A percentile compares a stretch with the other conserved stretches of the same genome.
Evolutionary conservation across 1,284 basidiomycete genomes (phyloP).

Genomic region (Ustilago nuda): DNA sequence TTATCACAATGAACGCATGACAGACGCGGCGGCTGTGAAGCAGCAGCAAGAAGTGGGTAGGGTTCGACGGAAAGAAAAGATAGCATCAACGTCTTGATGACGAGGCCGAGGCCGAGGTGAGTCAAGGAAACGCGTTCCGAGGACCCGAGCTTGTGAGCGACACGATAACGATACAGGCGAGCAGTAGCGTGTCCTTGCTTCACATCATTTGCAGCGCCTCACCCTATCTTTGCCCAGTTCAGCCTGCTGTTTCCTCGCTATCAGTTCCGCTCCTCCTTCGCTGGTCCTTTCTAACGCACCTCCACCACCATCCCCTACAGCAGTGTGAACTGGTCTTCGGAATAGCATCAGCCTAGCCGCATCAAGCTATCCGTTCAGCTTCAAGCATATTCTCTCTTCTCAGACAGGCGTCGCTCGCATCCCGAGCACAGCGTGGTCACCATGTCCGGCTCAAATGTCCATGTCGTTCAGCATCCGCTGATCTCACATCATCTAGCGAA

Average conservation of each 20-base stretch:
- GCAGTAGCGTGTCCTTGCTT: constrained; percentile 16
- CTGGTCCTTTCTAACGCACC: background rate
- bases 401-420: background rate
- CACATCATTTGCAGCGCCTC: constrained; percentile 14
- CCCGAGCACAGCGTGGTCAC: constrained; percentile 2
- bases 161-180: background rate
- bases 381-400: background rate
- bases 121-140: constrained; percentile 30
- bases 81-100: background rate
- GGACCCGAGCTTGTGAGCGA: constrained; percentile 18
- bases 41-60: too few relatives aligned
- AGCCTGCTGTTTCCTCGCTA: background rate
- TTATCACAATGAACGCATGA: background rate
- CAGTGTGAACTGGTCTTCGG: background rate
- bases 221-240: background rate
- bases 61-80: background rate
- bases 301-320: background rate
- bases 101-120: constrained; percentile 18
- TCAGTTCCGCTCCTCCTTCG: background rate
- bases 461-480: constrained; percentile 57
- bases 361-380: background rate
- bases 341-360: background rate
- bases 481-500: constrained; percentile 58
- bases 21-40: background rate
- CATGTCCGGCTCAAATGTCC: constrained; percentile 46